Evolutionary conservation across 2,329 filamentous ascomycete species (phyloP).

Genomic region (Phoma sp.): DNA sequence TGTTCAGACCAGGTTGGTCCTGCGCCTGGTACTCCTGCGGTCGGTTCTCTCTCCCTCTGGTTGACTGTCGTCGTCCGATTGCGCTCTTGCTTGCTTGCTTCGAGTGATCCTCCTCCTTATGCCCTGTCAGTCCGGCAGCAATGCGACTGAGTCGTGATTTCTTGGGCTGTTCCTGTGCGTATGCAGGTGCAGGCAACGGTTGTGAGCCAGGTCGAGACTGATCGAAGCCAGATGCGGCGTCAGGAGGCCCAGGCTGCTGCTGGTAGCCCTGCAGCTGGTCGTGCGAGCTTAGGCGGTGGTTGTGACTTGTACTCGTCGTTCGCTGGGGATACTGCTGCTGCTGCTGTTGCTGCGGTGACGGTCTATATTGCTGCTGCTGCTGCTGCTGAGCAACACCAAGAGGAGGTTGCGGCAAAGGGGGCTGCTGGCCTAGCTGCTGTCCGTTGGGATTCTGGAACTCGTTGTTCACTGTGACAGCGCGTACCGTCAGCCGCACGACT

Average conservation of each 20-base stretch:
- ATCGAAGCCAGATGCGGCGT: constrained; percentile 34
- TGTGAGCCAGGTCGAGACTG: constrained; percentile 4
- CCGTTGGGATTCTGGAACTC: constrained; percentile 27
- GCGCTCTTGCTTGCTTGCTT: constrained; percentile 41
- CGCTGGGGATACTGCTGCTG: constrained; percentile 35
- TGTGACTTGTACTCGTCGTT: constrained; percentile 41
- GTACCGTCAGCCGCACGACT: constrained; percentile 42
- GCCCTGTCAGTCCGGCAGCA: constrained; percentile 32
- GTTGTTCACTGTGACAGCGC: constrained; percentile 45
- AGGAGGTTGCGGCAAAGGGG: constrained; percentile 16
- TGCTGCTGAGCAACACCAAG: constrained; percentile 17
- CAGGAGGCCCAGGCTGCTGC: constrained; percentile 28
- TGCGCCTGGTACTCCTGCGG: constrained; percentile 37
- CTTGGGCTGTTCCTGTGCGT: constrained; percentile 33
- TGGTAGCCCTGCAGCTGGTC: constrained; percentile 41
- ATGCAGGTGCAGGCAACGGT: constrained; percentile 18
- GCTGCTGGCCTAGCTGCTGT: constrained; percentile 18
- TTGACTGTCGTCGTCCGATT: constrained; percentile 42
- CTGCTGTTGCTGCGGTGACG: constrained; percentile 1
- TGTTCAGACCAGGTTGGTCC: constrained; percentile 29
- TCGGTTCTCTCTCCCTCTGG: constrained; percentile 44
- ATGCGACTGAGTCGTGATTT: constrained; percentile 45
- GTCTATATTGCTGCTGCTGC: constrained; percentile 11
- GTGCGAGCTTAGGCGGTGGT: constrained; percentile 39
- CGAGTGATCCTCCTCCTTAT: constrained; percentile 42